Evolutionary conservation across 2,329 filamentous ascomycete genomes (phyloP), one percentile per base, ranked within the genome.

Genomic region (Fusarium sp.): DNA sequence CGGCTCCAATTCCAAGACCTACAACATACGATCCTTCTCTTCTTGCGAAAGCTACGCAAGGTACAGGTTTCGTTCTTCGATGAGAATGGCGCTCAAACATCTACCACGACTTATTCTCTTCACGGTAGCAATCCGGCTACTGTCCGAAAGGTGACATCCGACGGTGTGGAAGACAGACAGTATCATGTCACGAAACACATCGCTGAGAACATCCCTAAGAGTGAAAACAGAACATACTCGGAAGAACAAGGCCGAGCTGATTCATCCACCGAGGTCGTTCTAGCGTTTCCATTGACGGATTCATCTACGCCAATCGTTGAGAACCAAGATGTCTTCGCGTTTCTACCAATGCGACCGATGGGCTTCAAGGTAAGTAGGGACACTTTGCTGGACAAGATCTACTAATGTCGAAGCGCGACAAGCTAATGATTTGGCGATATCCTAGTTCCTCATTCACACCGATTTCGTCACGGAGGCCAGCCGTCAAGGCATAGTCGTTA

Each of bases 391-490:
- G 21, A 22, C 24, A 26, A 14, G 15, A 6, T 13, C 24, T 19
- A 34, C 10, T 5, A 6, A 10, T 3, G 3, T 17, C 7, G 8
- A 2, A 6, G 24, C 5, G 8, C 13, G 17, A 17, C 38, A 26
- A 45, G 14, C 62, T 57, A 14, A 50, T 14, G 26, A 15, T 3
- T 2, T 5, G n/a, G 6, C 14, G 4, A 5, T 17, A 3, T 8
- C 15, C 15, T 10, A 82, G 75, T 86, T 87, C 43, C 69, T 86
- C 2, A 82, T 87, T 13, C 84, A 87, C 10, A 77, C 82, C 8
- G 84, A 87, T 62, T 87, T 86, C 56, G 82, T 83, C 39, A 85
- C 81, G 0, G 70, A 80, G 17, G 83, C 82, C 5, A 84, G 75
- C 62, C 76, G 84, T 1, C 75, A 86, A 63, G 81, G 82, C 46